Conservation (phyloP, 2,329 filamentous ascomycete genomes). For the Alternaria arborescens region DNA sequence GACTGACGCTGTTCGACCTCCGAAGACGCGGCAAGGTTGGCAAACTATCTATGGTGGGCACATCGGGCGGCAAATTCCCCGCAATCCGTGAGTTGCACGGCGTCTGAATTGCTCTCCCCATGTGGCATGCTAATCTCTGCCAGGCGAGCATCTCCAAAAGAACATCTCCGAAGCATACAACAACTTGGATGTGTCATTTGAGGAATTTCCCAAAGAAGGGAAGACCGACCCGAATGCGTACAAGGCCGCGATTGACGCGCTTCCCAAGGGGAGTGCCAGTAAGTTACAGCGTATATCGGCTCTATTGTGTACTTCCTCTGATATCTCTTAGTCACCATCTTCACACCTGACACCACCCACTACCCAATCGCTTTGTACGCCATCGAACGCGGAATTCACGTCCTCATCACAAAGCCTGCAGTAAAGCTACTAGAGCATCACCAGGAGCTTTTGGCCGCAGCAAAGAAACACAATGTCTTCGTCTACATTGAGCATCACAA, state of each 20-base stretch:
- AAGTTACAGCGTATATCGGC: conserved; percentile 15
- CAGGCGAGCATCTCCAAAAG: conserved; percentile 82
- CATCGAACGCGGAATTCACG: conserved; percentile 86
- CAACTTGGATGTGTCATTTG: conserved; percentile 83
- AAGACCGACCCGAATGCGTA: conserved; percentile 80
- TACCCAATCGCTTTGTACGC: conserved; percentile 92
- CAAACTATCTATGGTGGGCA: conserved; percentile 87
- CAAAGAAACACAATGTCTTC: conserved; percentile 79
- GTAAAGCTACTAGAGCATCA: conserved; percentile 86
- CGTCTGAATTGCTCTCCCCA: neutral
- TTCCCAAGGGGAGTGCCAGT: conserved; percentile 80
- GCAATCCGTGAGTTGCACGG: conserved; percentile 74
- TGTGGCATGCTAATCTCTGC: conserved; percentile 25
- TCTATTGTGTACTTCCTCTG: neutral
- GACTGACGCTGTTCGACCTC: conserved; percentile 87
- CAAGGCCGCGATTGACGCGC: conserved; percentile 85
- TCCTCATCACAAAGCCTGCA: conserved; percentile 92
- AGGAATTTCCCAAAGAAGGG: conserved; percentile 80
- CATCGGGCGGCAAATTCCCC: conserved; percentile 87
- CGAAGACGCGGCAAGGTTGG: conserved; percentile 87
- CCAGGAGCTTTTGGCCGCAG: conserved; percentile 75
- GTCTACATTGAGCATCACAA: conserved; percentile 98
- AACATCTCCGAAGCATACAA: conserved; percentile 93
- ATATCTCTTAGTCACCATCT: conserved; percentile 77
- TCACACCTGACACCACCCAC: conserved; percentile 93